Base-by-base conservation (phyloP, 140 eudicot genomes). In the Ambrosia hybrid region DNA sequence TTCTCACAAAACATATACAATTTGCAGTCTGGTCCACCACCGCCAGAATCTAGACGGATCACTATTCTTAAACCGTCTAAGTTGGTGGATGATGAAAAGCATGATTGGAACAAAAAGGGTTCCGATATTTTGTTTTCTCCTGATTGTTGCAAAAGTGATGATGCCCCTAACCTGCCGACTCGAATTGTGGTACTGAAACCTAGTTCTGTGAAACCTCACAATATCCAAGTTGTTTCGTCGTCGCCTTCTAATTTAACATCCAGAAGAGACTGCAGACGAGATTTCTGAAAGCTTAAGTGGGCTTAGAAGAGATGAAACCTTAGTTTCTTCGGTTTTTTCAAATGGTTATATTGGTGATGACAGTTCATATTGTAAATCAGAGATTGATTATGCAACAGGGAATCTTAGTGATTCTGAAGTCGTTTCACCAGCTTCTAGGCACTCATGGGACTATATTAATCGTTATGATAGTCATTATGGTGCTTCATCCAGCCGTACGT, bases 181-280 rank as follows among this genome's bases (percentile, higher is more conserved):
- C 91, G 97, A n/a, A 94, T 94, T 60, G 96, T 94, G 64, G 95
- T 94, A 49, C 74, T 94, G 60, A 94, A 91, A 80, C 98, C 98
- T 61, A 89, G 86, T 84, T 81, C 79, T 41, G 85, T 81, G 56
- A 92, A 78, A 68, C 81, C 86, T 72, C 85, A 82, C 53, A 83
- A 86, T 73, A 51, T 65, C 13, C 82, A 84, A 77, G 34, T 30
- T 30, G 34, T 1, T 30, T 30, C 34, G 0, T 30, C 2, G 2
- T 30, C 34, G 34, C 34, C 34, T 30, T 30, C 34, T 30, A 30
- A 30, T 30, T 30, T 2, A 30, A 83, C 85, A 14, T 61, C 67
- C 51, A 15, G 93, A 90, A 80, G 89, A 84, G 70, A 85, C 84
- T 9, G 66, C 86, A 36, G 72, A 73, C 9, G 88, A 82, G 56